phyloP scores from a whole-genome alignment of 441 rosid species.

The Breynia disticha region DNA sequence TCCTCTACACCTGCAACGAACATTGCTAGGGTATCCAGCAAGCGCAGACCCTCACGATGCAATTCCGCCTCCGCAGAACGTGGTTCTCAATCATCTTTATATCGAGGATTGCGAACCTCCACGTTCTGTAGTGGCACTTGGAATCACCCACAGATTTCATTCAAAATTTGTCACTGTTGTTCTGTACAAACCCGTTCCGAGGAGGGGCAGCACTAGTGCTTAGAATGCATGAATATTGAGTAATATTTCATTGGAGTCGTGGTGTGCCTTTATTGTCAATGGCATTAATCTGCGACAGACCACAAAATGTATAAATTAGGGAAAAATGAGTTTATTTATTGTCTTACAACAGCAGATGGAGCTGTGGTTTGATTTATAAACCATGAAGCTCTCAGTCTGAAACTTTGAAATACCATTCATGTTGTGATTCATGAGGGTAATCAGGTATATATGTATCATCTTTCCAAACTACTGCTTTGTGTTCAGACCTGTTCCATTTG shows the following conservation, averaged over 20 bases:
- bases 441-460: too few species aligned
- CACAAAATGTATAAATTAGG: too few species aligned
- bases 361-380: too few species aligned
- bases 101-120: slow-evolving; percentile 80
- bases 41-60: slow-evolving; percentile 36
- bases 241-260: background rate
- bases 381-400: too few species aligned
- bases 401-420: too few species aligned
- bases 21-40: slow-evolving; percentile 48
- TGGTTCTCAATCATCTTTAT: slow-evolving; percentile 77
- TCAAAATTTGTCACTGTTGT: slow-evolving; percentile 86
- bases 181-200: slow-evolving; percentile 81
- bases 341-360: too few species aligned
- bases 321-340: too few species aligned
- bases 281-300: too few species aligned
- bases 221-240: slow-evolving; percentile 21
- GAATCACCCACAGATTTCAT: slow-evolving; percentile 80
- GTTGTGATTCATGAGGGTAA: too few species aligned
- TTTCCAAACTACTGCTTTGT: too few species aligned
- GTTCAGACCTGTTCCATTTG: too few species aligned
- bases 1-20: slow-evolving; percentile 68
- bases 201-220: slow-evolving; percentile 57
- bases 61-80: slow-evolving; percentile 50
- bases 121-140: slow-evolving; percentile 83
- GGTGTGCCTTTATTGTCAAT: too few species aligned